A percentile compares a stretch with the other conserved stretches of the same genome.
These are phyloP conservation scores for Aureobasidium pullulans DNA, from an alignment of 2,329 filamentous ascomycete genomes.

Conservation along the genomic window DNA sequence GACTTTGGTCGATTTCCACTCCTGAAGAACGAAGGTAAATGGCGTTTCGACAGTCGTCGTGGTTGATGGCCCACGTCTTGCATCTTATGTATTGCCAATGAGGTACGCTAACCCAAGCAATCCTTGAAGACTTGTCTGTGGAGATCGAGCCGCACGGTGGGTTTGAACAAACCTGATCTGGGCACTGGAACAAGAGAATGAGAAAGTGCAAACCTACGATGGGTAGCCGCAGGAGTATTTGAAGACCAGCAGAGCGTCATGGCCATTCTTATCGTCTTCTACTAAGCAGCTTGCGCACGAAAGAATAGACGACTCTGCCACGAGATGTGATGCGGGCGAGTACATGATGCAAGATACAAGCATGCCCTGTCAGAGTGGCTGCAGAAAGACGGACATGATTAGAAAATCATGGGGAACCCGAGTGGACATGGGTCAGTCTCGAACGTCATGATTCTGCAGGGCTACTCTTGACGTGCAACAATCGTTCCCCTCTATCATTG, in stretches of 20 bases:
- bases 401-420: neutral
- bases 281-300: neutral
- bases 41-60: neutral
- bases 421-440: neutral
- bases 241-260: neutral
- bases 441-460: slow-evolving; percentile 10
- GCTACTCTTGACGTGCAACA: neutral
- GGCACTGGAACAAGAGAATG: neutral
- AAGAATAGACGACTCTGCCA: neutral
- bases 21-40: slow-evolving; percentile 1
- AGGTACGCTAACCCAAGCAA: neutral
- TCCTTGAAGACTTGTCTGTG: neutral
- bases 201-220: neutral
- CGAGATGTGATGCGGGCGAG: neutral
- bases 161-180: no score
- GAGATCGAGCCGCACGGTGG: neutral
- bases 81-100: neutral
- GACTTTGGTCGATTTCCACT: neutral
- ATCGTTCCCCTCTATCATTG: neutral
- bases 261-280: neutral
- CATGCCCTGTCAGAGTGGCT: slow-evolving; percentile 4
- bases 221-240: neutral
- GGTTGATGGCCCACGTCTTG: neutral
- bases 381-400: neutral
- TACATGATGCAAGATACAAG: slow-evolving; percentile 9